Evolutionary conservation across 2,329 filamentous ascomycete species (phyloP), one percentile per base, ranked within the genome.

Genomic region (Furcasterigmium sp.): DNA sequence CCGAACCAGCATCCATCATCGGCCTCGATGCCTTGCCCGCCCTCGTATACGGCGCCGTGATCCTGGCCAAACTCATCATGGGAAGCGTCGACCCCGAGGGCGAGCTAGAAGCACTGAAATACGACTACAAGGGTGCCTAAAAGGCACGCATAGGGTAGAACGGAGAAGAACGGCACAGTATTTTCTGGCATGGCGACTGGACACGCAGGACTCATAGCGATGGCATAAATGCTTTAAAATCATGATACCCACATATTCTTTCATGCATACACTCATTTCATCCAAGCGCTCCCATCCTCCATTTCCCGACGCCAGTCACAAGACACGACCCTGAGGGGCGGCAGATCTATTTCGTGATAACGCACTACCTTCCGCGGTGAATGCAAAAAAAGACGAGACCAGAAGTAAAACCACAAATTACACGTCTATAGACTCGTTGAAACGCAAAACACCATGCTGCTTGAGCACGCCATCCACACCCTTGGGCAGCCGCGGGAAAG

Each of bases 381-480:
- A 26, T 26, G 23, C 23, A 26, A 11, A 26, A 26, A 26, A 7
- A 26, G 23, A 26, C 7, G 7, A 11, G 23, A 26, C 23, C 11
- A 11, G 23, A 11, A 11, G 7, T 7, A 7, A 7, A 11, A 7
- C 23, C 23, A 11, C 7, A 37, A 36, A 46, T 18, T 69, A 80
- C 62, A 80, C 74, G 57, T 91, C 86, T 71, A 97, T 89, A 49
- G 85, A 89, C 65, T 96, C 91, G 61, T 91, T 94, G 64, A 98
- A 98, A 53, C 87, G 78, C 62, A 98, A 68, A 51, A 97, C 86
- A 10, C 91, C 93, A 59, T 94, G 90, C 39, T 78, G 80, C 67
- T 83, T 89, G 59, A 97, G 70, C 48, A 94, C 76, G 9, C 93
- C 91, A 61, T 97, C 93, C 30, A 96, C 84, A 0, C 89, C 89